phyloP scores from a whole-genome alignment of 139 green algal species.

The Micractinium conductrix region DNA sequence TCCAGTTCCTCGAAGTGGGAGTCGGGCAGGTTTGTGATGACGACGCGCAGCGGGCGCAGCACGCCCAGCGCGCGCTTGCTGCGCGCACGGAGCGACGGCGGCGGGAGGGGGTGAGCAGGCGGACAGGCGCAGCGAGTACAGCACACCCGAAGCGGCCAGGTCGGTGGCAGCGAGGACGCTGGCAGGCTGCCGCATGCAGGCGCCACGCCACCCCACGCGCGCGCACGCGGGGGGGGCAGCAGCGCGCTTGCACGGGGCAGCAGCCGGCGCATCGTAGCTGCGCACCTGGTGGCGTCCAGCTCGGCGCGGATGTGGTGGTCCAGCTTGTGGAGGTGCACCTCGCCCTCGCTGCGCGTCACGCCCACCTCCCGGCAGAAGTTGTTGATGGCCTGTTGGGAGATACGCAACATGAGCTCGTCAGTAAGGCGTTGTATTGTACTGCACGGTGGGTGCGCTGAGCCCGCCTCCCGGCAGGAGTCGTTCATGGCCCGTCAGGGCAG shows the following conservation, averaged over 20 bases:
- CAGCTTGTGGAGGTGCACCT: conserved; percentile 88
- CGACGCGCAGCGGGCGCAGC: conserved; percentile 84
- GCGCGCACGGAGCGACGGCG: background rate
- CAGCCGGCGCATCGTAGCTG: no score
- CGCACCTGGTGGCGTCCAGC: conserved; percentile 44
- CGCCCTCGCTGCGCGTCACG: conserved; percentile 89
- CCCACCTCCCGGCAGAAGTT: conserved; percentile 91
- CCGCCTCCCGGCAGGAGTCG: no score
- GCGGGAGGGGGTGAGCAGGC: background rate
- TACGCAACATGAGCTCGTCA: no score
- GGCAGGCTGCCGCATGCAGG: background rate
- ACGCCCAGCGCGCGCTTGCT: conserved; percentile 85
- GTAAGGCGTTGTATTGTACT: no score
- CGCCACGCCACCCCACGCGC: background rate
- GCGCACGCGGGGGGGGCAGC: background rate
- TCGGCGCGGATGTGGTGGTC: conserved; percentile 86
- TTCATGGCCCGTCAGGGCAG: no score
- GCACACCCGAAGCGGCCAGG: background rate
- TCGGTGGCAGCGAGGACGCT: no score
- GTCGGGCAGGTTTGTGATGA: conserved; percentile 86
- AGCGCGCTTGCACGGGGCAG: no score
- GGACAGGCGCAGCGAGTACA: background rate
- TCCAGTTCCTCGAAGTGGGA: conserved; percentile 72
- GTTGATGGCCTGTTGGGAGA: conserved; percentile 96
- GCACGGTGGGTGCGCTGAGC: no score